Base-by-base conservation (phyloP, 1,284 basidiomycete species). In the Puccinia triticina region DNA sequence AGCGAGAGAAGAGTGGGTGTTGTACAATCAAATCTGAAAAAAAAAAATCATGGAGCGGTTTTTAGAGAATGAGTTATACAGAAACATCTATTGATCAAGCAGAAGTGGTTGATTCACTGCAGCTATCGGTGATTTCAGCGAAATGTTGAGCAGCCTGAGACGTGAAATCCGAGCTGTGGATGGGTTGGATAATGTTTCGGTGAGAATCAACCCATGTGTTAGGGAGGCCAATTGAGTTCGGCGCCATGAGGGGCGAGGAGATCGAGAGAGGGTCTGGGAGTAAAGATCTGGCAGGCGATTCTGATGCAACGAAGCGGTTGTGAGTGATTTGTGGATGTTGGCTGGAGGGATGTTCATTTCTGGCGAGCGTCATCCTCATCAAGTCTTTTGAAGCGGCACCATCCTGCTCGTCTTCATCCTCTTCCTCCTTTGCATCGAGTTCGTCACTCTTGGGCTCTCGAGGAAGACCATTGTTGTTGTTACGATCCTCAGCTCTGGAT, bases 51-150 rank as follows among this genome's bases (percentile, higher is more conserved):
- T 7, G n/a, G n/a, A n/a, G n/a, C n/a, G n/a, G n/a, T n/a, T n/a
- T n/a, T n/a, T n/a, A 34, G 61, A 64, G 12, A 16, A 64, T 34
- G 37, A 40, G 34, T 40, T 57, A 57, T 21, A 57, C 18, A 69
- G 43, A 26, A n/a, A 23, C 43, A 69, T 26, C 14, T 29, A 16
- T 7, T 48, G 66, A 1, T 69, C n/a, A 69, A 37, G 43, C 43
- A 69, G 66, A 69, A 29, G 66, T 69, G n/a, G 66, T 69, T 10
- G 66, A 69, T 29, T 40, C 14, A 48, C 66, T 69, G 29, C 66
- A 69, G 43, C 66, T 69, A 37, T 69, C 66, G 7, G 66, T 48
- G 2, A 69, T 14, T 10, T 69, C 66, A 0, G 40, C 16, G 16
- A 69, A 23, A 69, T 69, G 40, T 26, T 46, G 66, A 48, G 66